Percentiles rank a stretch among this genome's conserved stretches.
These are phyloP conservation scores for Hericium rajendrae DNA, from an alignment of 768 basidiomycete species.

Conservation along the genomic window DNA sequence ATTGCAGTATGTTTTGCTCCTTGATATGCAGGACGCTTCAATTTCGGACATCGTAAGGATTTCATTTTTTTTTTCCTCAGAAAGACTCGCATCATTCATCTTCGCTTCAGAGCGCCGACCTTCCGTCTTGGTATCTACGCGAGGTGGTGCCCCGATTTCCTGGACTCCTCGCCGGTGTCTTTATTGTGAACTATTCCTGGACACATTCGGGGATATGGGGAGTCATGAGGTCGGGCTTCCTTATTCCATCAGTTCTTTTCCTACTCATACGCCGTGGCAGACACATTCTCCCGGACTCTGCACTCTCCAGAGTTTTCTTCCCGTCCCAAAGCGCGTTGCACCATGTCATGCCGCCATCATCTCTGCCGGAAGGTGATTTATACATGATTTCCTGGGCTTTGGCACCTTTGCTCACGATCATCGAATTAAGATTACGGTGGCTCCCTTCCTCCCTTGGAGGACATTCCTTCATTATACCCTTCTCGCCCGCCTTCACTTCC, in stretches of 20 bases:
- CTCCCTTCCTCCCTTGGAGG: constrained; percentile 38
- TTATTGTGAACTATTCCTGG: constrained; percentile 71
- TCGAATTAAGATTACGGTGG: constrained; percentile 56
- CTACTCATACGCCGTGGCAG: constrained; percentile 24
- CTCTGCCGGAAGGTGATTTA: constrained; percentile 48
- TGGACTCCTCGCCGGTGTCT: constrained; percentile 71
- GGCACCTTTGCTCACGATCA: constrained; percentile 12
- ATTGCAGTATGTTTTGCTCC: constrained; percentile 56
- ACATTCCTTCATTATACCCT: constrained; percentile 26
- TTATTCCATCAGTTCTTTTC: not conserved
- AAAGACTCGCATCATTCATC: constrained; percentile 8
- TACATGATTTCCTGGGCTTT: constrained; percentile 5
- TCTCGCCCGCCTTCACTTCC: not conserved
- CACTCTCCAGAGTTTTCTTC: constrained; percentile 58
- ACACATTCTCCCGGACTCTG: constrained; percentile 49
- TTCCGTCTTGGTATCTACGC: constrained; percentile 53
- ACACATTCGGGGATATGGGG: constrained; percentile 60
- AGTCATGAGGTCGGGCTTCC: constrained; percentile 40
- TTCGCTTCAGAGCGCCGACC: constrained; percentile 41
- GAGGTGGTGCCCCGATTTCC: constrained; percentile 66
- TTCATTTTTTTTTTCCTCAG: constrained; percentile 3
- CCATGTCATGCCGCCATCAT: constrained; percentile 40
- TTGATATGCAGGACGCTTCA: constrained; percentile 53
- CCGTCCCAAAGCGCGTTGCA: constrained; percentile 45
- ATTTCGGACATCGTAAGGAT: constrained; percentile 47